Base-by-base conservation (phyloP, 331 rosid genomes). In the Acacia concinna region DNA sequence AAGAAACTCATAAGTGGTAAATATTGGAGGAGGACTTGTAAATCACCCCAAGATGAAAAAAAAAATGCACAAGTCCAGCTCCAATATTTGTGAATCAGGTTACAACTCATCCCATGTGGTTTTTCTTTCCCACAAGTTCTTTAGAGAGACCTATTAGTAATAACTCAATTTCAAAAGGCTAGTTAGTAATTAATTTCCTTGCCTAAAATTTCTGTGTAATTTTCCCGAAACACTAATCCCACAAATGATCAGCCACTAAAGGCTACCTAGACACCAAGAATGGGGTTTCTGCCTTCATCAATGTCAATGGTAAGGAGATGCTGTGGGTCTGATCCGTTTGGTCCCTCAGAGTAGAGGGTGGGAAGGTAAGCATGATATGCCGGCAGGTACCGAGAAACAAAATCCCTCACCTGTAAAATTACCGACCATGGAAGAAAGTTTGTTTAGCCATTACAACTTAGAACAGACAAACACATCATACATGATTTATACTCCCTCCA, bases 341-440 rank as follows among this genome's bases (percentile, higher is more conserved):
- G 98, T 43, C 99, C 99, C 76, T 93, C 89, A 0, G 93, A 77
- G 84, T 96, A 96, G 41, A 96, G 94, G 6, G 96, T 91, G 18
- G 99, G 98, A 82, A 96, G 99, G 86, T 96, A 96, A 37, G 98
- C 93, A 12, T 85, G 78, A 85, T 96, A 96, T 3, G 97, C 98
- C 9, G 99, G 96, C 88, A 93, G 85, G 86, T 96, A 93, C 20
- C 98, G 89, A 4, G 97, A 95, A 81, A 95, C 98, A 79, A 95
- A 93, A 84, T 95, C 98, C 63, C 89, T 84, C 63, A 93, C 97
- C 98, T 94, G 81, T 41, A 79, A 21, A 60, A 75, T 4, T 30
- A 74, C 34, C 79, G 81, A 31, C 40, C 68, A 62, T 5, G 68
- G 40, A 31, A 31, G 10, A 62, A 62, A 15, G 68, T 5, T 62